These are phyloP conservation scores for Tieghemostelium lacteum DNA, from an alignment of 78 protist species.

Conservation along the genomic window DNA sequence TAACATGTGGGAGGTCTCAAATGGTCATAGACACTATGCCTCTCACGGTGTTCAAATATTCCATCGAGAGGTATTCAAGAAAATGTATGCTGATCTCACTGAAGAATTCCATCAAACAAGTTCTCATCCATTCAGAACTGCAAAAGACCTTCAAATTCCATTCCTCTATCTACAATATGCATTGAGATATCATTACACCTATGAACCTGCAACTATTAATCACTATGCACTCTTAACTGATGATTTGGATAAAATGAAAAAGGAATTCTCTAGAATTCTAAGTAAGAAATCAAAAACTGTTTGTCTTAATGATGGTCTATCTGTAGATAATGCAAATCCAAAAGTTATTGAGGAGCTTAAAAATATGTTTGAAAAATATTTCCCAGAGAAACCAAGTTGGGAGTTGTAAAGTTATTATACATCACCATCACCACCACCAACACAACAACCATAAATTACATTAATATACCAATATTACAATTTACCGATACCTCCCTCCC, in stretches of 20 bases:
- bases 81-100: conserved; percentile 31
- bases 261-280: conserved; percentile 20
- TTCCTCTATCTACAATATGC: conserved; percentile 50
- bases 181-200: conserved; percentile 35
- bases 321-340: conserved; percentile 42
- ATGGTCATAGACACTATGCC: conserved; percentile 59
- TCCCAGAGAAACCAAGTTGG: conserved; percentile 39
- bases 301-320: conserved; percentile 66
- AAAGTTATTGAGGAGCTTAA: conserved; percentile 37
- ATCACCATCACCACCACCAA: not conserved
- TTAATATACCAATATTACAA: not conserved
- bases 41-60: conserved; percentile 67
- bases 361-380: conserved; percentile 45
- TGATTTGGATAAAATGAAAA: conserved; percentile 37
- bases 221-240: conserved; percentile 61
- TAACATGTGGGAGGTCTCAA: conserved; percentile 50
- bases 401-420: not conserved
- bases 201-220: conserved; percentile 51
- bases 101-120: conserved; percentile 21
- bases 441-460: not conserved
- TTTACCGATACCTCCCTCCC: too few species aligned
- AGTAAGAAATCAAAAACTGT: conserved; percentile 46
- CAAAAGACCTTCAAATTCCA: conserved; percentile 57
- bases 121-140: conserved; percentile 55
- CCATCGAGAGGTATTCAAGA: conserved; percentile 10